These are phyloP conservation scores for Penicillium lividum DNA, from an alignment of 495 filamentous ascomycete genomes.

Conservation along the genomic window DNA sequence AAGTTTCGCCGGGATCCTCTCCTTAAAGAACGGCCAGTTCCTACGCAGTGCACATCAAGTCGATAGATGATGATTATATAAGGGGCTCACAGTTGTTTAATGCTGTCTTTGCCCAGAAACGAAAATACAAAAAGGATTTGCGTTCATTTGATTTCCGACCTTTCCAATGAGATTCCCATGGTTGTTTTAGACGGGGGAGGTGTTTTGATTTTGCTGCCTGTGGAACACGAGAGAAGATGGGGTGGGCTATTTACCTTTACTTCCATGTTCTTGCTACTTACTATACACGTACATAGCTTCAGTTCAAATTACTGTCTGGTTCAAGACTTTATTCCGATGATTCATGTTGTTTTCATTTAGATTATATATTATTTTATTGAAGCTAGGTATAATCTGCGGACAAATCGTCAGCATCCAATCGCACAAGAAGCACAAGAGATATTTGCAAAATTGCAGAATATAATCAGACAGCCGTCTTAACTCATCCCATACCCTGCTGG, in stretches of 20 bases:
- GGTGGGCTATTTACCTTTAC: conserved; percentile 5
- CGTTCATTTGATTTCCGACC: conserved; percentile 6
- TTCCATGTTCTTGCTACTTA: conserved; percentile 7
- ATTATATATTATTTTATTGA: background rate
- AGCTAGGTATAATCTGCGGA: conserved; percentile 8
- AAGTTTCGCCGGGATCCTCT: background rate
- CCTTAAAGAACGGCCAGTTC: background rate
- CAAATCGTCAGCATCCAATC: conserved; percentile 21
- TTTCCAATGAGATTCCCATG: conserved; percentile 13
- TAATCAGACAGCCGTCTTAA: conserved; percentile 65
- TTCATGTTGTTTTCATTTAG: background rate
- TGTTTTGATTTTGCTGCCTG: conserved; percentile 4
- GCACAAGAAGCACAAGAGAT: conserved; percentile 4
- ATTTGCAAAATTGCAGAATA: conserved; percentile 15
- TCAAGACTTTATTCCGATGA: conserved; percentile 4
- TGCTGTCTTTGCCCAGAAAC: background rate
- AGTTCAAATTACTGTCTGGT: background rate
- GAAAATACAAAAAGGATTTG: conserved; percentile 4
- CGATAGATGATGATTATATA: background rate
- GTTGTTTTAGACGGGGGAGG: conserved; percentile 18
- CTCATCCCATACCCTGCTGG: conserved; percentile 60
- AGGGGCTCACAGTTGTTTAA: background rate
- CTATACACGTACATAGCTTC: conserved; percentile 20
- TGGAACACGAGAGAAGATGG: conserved; percentile 4
- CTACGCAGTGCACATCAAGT: background rate